phyloP scores from a whole-genome alignment of 2,329 filamentous ascomycete species.

The Chaetomium olivaceum region DNA sequence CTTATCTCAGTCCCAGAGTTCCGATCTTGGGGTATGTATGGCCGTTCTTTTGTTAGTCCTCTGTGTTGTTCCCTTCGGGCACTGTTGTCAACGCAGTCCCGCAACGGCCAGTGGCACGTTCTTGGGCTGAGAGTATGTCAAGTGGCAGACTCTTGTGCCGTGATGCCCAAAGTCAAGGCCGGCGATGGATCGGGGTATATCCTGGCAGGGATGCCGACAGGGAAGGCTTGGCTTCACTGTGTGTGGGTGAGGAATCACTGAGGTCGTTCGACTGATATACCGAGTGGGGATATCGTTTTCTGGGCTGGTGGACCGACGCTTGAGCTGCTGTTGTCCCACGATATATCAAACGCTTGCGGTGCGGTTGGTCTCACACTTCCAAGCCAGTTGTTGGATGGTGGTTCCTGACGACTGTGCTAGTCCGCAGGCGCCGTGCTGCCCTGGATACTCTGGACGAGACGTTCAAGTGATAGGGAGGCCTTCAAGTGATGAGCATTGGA shows the following conservation, averaged over 20 bases:
- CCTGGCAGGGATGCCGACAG: neutral
- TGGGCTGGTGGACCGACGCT: neutral
- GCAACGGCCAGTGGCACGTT: neutral
- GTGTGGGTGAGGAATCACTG: neutral
- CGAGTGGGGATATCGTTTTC: neutral
- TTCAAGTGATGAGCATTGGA: neutral
- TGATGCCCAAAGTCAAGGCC: neutral
- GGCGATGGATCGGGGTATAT: neutral
- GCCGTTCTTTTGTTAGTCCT: neutral
- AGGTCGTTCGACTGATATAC: neutral
- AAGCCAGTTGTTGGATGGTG: neutral
- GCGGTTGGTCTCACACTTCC: neutral
- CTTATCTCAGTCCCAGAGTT: neutral
- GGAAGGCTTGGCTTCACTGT: neutral
- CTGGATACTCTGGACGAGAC: neutral
- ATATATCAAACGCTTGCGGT: neutral
- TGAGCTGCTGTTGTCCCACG: neutral
- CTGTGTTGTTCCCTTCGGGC: neutral
- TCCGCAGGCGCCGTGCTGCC: neutral
- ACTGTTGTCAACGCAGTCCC: neutral
- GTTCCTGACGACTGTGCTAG: neutral
- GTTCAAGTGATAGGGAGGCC: neutral
- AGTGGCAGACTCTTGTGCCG: neutral
- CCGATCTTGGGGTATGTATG: neutral
- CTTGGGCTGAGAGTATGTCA: neutral